These are phyloP conservation scores for Tarenaya hassleriana DNA, from an alignment of 345 rosid genomes.

Conservation along the genomic window DNA sequence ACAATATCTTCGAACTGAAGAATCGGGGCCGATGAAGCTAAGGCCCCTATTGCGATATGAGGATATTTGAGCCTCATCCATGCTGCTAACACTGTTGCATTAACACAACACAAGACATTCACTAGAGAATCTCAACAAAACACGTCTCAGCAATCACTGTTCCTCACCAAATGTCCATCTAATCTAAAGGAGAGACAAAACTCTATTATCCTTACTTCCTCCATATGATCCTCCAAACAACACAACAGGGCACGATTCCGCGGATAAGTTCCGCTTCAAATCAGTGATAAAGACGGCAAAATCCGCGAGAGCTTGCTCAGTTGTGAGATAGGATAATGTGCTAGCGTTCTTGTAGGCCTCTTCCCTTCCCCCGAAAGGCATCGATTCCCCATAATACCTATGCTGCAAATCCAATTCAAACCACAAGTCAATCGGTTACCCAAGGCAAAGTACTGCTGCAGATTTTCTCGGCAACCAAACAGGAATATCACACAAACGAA, in stretches of 20 bases:
- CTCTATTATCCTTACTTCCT: conserved; percentile 56
- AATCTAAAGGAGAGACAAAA: background rate
- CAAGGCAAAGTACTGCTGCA: background rate
- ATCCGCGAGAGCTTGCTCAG: conserved; percentile 96
- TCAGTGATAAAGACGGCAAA: conserved; percentile 63
- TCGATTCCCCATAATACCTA: conserved; percentile 77
- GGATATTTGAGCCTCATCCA: conserved; percentile 99
- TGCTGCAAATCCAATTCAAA: conserved; percentile 37
- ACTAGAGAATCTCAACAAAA: conserved; percentile 8
- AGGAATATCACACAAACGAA: conserved; percentile 8
- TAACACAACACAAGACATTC: conserved; percentile 4
- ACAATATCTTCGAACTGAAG: conserved; percentile 90
- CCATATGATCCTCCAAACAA: conserved; percentile 96
- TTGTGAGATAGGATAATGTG: conserved; percentile 59
- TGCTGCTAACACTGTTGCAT: conserved; percentile 79
- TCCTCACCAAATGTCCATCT: background rate
- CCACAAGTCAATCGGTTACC: conserved; percentile 13
- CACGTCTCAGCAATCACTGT: too few species aligned
- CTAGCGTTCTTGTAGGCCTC: conserved; percentile 66
- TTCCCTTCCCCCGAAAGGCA: conserved; percentile 62
- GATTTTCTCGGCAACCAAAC: background rate
- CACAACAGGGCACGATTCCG: conserved; percentile 75
- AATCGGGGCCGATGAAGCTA: conserved; percentile 92
- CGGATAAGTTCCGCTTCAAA: conserved; percentile 75
- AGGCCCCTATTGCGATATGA: conserved; percentile 79